A percentile compares a stretch with the other conserved stretches of the same genome.
These are phyloP conservation scores for Starmera caribaea DNA, from an alignment of 805 yeast genomes.

Conservation along the genomic window DNA sequence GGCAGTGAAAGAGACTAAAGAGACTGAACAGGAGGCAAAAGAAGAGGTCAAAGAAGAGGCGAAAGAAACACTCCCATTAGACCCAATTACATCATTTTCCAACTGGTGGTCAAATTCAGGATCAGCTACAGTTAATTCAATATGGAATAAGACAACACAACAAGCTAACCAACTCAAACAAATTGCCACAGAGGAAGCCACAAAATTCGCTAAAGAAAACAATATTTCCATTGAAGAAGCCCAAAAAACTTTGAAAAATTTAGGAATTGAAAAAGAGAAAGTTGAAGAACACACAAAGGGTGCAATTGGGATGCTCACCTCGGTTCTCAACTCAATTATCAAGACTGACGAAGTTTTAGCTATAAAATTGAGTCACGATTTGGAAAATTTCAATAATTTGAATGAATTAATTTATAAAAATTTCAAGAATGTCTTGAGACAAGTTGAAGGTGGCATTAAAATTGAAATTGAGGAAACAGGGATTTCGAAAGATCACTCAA, in stretches of 20 bases:
- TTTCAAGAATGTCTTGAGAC: conserved; percentile 56
- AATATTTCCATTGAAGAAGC: conserved; percentile 22
- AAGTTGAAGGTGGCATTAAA: conserved; percentile 70
- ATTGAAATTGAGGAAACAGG: conserved; percentile 47
- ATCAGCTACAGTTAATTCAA: conserved; percentile 49
- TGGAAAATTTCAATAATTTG: conserved; percentile 41
- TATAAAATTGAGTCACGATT: conserved; percentile 59
- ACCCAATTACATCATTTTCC: conserved; percentile 57
- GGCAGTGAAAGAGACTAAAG: conserved; percentile 3
- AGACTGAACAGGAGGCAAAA: neutral
- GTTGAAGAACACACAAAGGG: neutral
- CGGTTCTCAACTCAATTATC: conserved; percentile 26
- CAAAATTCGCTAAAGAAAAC: conserved; percentile 22
- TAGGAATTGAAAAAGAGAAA: conserved; percentile 5
- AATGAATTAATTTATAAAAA: conserved; percentile 38
- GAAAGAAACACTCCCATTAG: conserved; percentile 20
- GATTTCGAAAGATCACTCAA: conserved; percentile 22
- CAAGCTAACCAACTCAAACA: conserved; percentile 33
- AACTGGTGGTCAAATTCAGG: conserved; percentile 74
- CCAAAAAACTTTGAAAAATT: conserved; percentile 18
- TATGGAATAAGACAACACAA: conserved; percentile 60
- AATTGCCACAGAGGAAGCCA: conserved; percentile 23
- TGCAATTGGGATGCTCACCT: conserved; percentile 8
- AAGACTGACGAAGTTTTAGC: conserved; percentile 43
- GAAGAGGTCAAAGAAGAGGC: conserved; percentile 13